Conservation (phyloP, 495 filamentous ascomycete species). For the Friedmanniomyces simplex region DNA sequence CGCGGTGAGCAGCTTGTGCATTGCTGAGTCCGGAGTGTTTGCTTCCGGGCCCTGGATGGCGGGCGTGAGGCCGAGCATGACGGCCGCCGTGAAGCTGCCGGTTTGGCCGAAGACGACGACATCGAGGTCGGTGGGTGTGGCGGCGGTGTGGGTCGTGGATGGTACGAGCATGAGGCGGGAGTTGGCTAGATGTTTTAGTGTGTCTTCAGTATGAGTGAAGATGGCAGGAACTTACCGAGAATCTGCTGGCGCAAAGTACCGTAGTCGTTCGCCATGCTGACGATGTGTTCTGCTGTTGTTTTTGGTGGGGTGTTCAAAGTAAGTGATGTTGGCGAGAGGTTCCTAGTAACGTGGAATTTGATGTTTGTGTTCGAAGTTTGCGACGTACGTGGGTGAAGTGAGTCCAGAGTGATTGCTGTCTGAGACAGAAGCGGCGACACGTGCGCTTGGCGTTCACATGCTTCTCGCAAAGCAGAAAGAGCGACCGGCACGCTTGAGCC, state of each 20-base stretch:
- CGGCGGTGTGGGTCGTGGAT: not conserved
- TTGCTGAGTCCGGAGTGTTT: not conserved
- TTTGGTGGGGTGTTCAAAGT: not conserved
- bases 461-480: not conserved
- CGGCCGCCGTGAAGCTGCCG: constrained; percentile 1
- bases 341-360: not conserved
- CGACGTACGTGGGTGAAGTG: not conserved
- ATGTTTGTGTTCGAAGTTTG: not conserved
- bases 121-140: constrained; percentile 2
- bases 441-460: not conserved
- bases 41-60: constrained; percentile 8
- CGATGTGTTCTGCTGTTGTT: not conserved
- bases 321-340: not conserved
- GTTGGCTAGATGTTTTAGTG: constrained; percentile 5
- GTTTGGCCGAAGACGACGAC: constrained; percentile 11
- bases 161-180: constrained; percentile 1
- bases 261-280: not conserved
- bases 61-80: constrained; percentile 9
- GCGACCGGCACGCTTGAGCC: not conserved
- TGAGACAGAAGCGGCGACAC: too few relatives aligned
- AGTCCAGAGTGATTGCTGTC: not conserved
- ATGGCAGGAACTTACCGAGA: not conserved
- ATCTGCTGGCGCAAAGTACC: constrained; percentile 5
- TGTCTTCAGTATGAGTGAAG: not conserved
- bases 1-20: constrained; percentile 7